These are phyloP conservation scores for Penicillium roqueforti DNA, from an alignment of 495 filamentous ascomycete genomes.

Conservation along the genomic window DNA sequence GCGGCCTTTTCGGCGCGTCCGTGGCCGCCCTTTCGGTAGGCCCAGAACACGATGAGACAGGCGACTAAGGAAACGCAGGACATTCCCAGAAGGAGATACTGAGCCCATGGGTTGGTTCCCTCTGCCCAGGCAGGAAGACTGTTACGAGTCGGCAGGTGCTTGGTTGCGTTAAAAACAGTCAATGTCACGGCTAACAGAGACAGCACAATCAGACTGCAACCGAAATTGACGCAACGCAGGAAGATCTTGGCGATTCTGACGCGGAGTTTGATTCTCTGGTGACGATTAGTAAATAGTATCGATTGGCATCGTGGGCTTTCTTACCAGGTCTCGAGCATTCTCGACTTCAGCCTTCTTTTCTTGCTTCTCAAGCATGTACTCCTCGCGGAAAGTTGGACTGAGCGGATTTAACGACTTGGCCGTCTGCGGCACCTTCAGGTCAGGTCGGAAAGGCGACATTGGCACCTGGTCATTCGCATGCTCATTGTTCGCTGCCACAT, in stretches of 20 bases:
- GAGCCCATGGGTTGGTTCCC: constrained; percentile 80
- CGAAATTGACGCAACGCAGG: constrained; percentile 90
- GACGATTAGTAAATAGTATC: constrained; percentile 8
- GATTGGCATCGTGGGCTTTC: constrained; percentile 23
- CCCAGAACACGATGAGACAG: constrained; percentile 76
- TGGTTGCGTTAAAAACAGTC: constrained; percentile 83
- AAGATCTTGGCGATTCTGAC: constrained; percentile 93
- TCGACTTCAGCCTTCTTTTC: constrained; percentile 75
- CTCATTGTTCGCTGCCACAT: constrained; percentile 60
- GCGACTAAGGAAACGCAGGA: constrained; percentile 74
- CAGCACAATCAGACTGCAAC: constrained; percentile 91
- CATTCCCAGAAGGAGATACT: constrained; percentile 74
- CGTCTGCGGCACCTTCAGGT: constrained; percentile 78
- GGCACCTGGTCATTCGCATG: constrained; percentile 53
- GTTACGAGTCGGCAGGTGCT: constrained; percentile 65
- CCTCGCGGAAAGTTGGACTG: constrained; percentile 85
- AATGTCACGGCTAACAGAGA: constrained; percentile 81
- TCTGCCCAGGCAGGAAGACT: constrained; percentile 77
- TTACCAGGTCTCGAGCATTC: constrained; percentile 80
- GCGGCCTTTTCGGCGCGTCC: constrained; percentile 83
- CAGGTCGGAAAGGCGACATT: constrained; percentile 75
- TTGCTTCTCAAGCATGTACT: constrained; percentile 73
- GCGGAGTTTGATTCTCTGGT: constrained; percentile 85
- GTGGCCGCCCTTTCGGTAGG: constrained; percentile 87
- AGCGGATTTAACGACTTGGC: constrained; percentile 63